A percentile compares a stretch with the other conserved stretches of the same genome.
Evolutionary conservation across 2,329 filamentous ascomycete species (phyloP).

Genomic region (Botrytis fabae): DNA sequence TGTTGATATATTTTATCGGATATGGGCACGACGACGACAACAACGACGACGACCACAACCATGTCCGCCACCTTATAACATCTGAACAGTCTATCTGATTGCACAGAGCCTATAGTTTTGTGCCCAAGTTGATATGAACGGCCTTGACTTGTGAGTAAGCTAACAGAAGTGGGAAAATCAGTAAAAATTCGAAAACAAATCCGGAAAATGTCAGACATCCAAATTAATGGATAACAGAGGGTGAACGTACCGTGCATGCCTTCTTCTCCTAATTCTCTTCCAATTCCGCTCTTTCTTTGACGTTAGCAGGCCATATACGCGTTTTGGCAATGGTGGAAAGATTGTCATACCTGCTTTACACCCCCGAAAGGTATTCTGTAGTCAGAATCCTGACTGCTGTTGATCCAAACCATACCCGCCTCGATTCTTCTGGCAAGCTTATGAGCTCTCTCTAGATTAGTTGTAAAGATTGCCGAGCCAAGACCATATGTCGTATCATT

Average conservation of each 20-base stretch:
- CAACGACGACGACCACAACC: neutral
- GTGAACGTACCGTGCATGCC: no score
- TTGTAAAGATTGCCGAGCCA: conserved; percentile 56
- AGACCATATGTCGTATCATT: conserved; percentile 59
- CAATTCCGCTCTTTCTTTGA: conserved; percentile 50
- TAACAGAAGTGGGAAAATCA: neutral
- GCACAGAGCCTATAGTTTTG: conserved; percentile 27
- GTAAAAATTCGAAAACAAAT: neutral
- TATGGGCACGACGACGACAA: neutral
- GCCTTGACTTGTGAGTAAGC: conserved; percentile 44
- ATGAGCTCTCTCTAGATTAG: conserved; percentile 50
- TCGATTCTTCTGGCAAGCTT: conserved; percentile 53
- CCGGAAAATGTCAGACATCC: neutral
- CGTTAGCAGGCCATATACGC: neutral
- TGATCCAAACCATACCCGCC: conserved; percentile 53
- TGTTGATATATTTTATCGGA: neutral
- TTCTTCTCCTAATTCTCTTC: conserved; percentile 48
- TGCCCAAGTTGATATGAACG: conserved; percentile 44
- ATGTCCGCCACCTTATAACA: neutral
- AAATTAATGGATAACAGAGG: neutral
- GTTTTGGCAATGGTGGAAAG: neutral
- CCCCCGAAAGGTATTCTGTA: conserved; percentile 54
- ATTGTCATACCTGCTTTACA: conserved; percentile 51
- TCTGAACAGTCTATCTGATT: neutral
- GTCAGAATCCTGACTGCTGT: conserved; percentile 45